Evolutionary conservation across 768 basidiomycete species (phyloP).

Genomic region (Cystobasidium tubakii): DNA sequence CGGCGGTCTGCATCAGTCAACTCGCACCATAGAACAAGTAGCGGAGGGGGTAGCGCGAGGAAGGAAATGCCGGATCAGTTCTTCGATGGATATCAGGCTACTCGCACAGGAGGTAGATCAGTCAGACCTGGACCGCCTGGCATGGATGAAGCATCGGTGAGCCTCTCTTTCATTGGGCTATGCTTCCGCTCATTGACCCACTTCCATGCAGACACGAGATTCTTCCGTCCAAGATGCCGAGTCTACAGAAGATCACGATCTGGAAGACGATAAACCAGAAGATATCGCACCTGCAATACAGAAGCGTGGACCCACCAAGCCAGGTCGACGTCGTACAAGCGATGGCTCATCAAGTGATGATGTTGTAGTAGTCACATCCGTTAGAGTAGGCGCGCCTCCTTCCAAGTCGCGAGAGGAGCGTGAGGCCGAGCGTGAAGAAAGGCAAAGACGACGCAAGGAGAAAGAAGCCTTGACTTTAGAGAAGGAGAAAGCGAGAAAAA

Average conservation of each 20-base stretch:
- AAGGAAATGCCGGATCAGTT: neutral
- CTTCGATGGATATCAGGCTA: neutral
- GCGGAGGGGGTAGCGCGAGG: neutral
- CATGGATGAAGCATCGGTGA: neutral
- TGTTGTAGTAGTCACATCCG: constrained; percentile 21
- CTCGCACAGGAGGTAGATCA: neutral
- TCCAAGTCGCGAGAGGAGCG: constrained; percentile 23
- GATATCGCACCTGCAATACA: neutral
- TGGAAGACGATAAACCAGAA: neutral
- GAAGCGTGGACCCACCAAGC: neutral
- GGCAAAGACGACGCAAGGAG: neutral
- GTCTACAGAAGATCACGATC: neutral
- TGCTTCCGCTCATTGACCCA: neutral
- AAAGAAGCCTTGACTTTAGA: neutral
- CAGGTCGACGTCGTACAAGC: neutral
- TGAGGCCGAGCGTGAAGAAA: constrained; percentile 9
- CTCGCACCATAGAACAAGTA: neutral
- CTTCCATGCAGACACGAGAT: neutral
- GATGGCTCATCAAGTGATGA: constrained; percentile 16
- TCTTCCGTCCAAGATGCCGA: neutral
- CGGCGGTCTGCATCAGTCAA: neutral
- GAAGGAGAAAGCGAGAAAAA: neutral
- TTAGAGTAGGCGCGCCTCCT: neutral
- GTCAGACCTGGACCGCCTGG: neutral
- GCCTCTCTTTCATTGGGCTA: neutral